A percentile compares a stretch with the other conserved stretches of the same genome.
phyloP scores from a whole-genome alignment of 306 rosid species.

The Cicer yamashitae region DNA sequence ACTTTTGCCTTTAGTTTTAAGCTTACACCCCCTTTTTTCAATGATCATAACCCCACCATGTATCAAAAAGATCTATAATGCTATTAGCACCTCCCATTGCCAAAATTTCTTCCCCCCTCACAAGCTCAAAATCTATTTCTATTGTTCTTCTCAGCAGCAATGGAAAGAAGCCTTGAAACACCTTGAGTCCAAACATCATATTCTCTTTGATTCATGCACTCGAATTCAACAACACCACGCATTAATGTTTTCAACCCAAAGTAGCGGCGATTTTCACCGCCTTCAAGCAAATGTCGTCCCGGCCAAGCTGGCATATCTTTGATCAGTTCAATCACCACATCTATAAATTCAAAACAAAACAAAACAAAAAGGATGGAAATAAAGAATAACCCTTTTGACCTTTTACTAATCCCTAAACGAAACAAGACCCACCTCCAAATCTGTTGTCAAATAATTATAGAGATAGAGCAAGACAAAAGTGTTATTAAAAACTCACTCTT shows the following conservation, averaged over 20 bases:
- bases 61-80: constrained; percentile 43
- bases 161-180: constrained; percentile 74
- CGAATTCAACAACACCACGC: constrained; percentile 88
- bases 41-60: constrained; percentile 51
- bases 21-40: constrained; percentile 58
- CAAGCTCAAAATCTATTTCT: constrained; percentile 58
- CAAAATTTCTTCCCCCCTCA: constrained; percentile 28
- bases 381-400: constrained; percentile 57
- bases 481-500: constrained; percentile 78
- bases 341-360: constrained; percentile 51
- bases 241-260: constrained; percentile 78
- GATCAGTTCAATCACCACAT: constrained; percentile 76
- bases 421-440: constrained; percentile 84
- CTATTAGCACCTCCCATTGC: constrained; percentile 39
- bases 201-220: constrained; percentile 80
- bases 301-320: constrained; percentile 95
- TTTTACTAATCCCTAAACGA: constrained; percentile 84
- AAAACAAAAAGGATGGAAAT: constrained; percentile 3
- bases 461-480: constrained; percentile 65
- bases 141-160: constrained; percentile 66
- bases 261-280: constrained; percentile 86
- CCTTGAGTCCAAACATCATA: constrained; percentile 95
- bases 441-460: constrained; percentile 54
- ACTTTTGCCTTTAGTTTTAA: constrained; percentile 57
- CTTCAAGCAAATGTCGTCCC: constrained; percentile 86